Percentiles rank a stretch among this genome's conserved stretches.
Evolutionary conservation across 371 early-diverging fungal species (phyloP).

Genomic region (Mucor velutinosus): DNA sequence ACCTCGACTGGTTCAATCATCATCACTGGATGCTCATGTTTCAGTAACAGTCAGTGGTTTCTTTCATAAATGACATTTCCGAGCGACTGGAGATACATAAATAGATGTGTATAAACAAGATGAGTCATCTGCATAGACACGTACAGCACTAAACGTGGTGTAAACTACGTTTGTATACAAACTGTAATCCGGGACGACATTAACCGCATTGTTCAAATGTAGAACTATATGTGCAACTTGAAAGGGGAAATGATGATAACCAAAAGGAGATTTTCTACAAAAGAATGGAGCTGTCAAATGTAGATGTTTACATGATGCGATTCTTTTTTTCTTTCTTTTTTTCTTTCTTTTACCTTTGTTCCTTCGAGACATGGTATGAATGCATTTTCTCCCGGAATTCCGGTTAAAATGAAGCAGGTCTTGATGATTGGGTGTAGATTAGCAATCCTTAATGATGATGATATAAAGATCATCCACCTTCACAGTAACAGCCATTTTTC

Average conservation of each 20-base stretch:
- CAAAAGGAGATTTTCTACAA: not conserved
- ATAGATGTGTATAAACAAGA: not conserved
- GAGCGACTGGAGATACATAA: not conserved
- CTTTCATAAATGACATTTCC: not conserved
- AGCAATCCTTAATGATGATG: not conserved
- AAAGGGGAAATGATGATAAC: not conserved
- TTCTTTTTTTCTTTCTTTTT: too few species aligned
- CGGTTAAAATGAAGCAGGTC: not conserved
- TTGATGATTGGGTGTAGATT: not conserved
- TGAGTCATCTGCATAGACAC: not conserved
- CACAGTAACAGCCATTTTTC: not conserved
- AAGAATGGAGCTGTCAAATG: not conserved
- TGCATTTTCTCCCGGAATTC: not conserved
- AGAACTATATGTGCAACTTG: not conserved
- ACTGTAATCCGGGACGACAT: not conserved
- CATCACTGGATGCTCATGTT: too few species aligned
- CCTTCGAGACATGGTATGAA: not conserved
- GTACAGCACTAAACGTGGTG: not conserved
- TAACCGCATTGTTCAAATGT: not conserved
- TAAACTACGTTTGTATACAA: not conserved
- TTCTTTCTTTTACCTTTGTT: not conserved
- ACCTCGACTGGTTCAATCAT: too few species aligned
- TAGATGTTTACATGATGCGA: not conserved
- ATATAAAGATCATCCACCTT: not conserved
- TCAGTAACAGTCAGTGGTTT: not conserved